phyloP scores from a whole-genome alignment of 1,284 basidiomycete genomes.

The Calocybe gambosa region DNA sequence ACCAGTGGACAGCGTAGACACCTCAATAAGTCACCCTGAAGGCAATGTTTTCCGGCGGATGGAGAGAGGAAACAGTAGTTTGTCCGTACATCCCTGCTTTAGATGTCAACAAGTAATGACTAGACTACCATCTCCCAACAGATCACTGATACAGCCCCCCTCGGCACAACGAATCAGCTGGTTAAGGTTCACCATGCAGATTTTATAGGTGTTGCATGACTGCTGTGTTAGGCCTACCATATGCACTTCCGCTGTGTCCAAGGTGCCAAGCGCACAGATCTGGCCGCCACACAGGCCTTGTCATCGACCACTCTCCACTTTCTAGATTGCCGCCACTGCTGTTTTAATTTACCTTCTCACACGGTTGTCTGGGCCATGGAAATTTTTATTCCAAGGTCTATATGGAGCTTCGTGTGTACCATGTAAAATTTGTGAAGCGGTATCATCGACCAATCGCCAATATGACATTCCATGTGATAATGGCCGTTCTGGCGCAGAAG shows the following conservation, averaged over 20 bases:
- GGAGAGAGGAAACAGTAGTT: background rate
- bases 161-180: too few relatives aligned
- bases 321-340: background rate
- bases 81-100: background rate
- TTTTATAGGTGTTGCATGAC: too few relatives aligned
- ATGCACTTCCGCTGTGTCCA: too few relatives aligned
- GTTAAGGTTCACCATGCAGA: too few relatives aligned
- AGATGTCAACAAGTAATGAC: background rate
- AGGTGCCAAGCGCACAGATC: too few relatives aligned
- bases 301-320: too few relatives aligned
- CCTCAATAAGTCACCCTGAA: background rate
- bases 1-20: slow-evolving; percentile 1
- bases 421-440: background rate
- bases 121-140: too few relatives aligned
- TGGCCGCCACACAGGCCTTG: too few relatives aligned
- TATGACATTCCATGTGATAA: background rate
- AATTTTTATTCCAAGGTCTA: background rate
- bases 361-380: too few relatives aligned
- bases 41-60: background rate
- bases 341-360: background rate
- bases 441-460: background rate
- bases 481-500: background rate
- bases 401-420: background rate
- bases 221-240: too few relatives aligned
- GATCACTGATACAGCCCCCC: too few relatives aligned